Percentiles rank a stretch among this genome's conserved stretches.
These are phyloP conservation scores for Starmerella bombi DNA, from an alignment of 805 yeast genomes.

Conservation along the genomic window DNA sequence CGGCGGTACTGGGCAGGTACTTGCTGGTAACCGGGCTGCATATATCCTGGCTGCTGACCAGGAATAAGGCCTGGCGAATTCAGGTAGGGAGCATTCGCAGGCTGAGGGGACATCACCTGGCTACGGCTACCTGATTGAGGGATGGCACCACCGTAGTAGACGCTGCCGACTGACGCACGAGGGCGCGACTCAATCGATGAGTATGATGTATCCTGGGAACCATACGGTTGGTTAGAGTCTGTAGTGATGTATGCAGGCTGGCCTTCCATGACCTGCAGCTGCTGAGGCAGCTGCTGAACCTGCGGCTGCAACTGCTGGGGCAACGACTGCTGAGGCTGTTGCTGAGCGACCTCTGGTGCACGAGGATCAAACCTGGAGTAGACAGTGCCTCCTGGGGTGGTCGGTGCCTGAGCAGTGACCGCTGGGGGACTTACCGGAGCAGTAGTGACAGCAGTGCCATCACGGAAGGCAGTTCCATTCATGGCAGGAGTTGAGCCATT, in stretches of 20 bases:
- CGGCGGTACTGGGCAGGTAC: conserved; percentile 6
- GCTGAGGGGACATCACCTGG: background rate
- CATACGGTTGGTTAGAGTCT: background rate
- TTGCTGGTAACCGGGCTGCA: background rate
- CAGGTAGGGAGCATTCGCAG: background rate
- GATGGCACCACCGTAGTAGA: background rate
- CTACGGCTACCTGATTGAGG: background rate
- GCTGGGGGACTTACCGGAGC: background rate
- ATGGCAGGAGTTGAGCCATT: background rate
- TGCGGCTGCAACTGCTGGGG: conserved; percentile 10
- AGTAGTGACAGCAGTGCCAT: background rate
- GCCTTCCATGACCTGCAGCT: conserved; percentile 3
- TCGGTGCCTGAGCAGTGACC: conserved; percentile 1
- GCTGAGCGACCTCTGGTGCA: conserved; percentile 9
- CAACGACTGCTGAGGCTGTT: background rate
- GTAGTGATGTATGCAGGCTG: background rate
- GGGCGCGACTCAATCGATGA: background rate
- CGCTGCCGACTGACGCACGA: background rate
- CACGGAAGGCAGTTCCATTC: background rate
- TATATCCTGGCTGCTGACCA: background rate
- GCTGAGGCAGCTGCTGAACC: background rate
- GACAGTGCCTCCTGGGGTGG: conserved; percentile 16
- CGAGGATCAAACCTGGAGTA: conserved; percentile 18
- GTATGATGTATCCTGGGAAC: background rate
- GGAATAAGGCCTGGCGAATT: background rate